Conservation (phyloP, 179 eudicot genomes). For the Drosera spatulata region DNA sequence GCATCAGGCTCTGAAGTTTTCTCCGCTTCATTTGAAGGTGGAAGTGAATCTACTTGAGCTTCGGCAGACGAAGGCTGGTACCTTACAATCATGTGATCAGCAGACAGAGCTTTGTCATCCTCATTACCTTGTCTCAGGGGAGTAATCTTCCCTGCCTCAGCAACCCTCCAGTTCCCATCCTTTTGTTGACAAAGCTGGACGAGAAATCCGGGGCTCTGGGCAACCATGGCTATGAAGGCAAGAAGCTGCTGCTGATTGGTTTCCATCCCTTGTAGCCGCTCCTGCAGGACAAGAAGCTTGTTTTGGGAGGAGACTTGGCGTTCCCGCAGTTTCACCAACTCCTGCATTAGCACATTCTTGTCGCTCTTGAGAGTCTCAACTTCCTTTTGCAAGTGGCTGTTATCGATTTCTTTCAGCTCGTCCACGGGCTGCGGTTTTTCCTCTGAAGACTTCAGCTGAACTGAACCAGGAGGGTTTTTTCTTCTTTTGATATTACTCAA, state of each 20-base stretch:
- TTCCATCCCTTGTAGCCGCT: constrained; percentile 35
- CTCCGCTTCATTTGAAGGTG: constrained; percentile 20
- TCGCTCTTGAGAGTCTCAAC: constrained; percentile 34
- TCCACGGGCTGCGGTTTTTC: constrained; percentile 8
- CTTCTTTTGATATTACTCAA: constrained; percentile 25
- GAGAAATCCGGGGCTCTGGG: constrained; percentile 27
- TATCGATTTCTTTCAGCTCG: constrained; percentile 13
- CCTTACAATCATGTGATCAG: constrained; percentile 47
- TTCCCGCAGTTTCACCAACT: constrained; percentile 20
- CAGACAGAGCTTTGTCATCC: constrained; percentile 18
- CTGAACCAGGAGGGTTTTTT: constrained; percentile 20
- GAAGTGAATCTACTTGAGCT: constrained; percentile 9
- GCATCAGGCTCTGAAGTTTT: constrained; percentile 24
- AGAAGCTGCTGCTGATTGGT: constrained; percentile 30
- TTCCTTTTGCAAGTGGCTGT: constrained; percentile 19
- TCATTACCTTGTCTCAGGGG: constrained; percentile 23
- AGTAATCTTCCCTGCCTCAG: constrained; percentile 39
- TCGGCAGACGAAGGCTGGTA: constrained; percentile 41
- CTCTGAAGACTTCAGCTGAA: constrained; percentile 14
- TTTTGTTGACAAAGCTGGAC: constrained; percentile 23
- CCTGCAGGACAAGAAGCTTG: constrained; percentile 18
- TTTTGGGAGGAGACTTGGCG: constrained; percentile 25
- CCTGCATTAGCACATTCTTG: constrained; percentile 26
- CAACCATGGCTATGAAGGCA: constrained; percentile 31
- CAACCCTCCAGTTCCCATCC: constrained; percentile 34